Conservation (phyloP, 2,329 filamentous ascomycete genomes). For the Botryosphaeria dothidea region DNA sequence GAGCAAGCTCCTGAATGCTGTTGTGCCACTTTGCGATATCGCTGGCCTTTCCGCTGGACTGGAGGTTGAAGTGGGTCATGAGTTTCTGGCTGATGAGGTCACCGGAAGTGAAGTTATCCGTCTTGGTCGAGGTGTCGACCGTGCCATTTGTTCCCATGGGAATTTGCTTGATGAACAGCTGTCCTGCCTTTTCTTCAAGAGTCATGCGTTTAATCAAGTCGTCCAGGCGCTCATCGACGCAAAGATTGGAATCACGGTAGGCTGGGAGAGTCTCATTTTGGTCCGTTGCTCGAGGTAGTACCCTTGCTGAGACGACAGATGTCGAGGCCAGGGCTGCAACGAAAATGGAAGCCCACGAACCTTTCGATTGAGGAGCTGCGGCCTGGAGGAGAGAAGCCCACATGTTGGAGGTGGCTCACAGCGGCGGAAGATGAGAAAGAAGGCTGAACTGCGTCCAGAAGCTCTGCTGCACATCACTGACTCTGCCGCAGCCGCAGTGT, state of each 20-base stretch:
- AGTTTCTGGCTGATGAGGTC: slow-evolving; percentile 35
- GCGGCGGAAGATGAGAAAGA: background rate
- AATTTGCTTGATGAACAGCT: slow-evolving; percentile 48
- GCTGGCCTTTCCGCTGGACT: slow-evolving; percentile 40
- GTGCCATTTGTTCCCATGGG: slow-evolving; percentile 35
- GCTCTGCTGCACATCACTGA: background rate
- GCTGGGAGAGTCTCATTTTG: slow-evolving; percentile 25
- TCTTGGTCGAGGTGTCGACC: slow-evolving; percentile 27
- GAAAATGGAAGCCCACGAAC: background rate
- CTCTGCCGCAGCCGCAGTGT: too few relatives aligned
- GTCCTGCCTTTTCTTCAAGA: slow-evolving; percentile 51
- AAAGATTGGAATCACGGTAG: slow-evolving; percentile 40
- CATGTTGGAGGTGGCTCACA: background rate
- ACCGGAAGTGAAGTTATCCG: slow-evolving; percentile 25
- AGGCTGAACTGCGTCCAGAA: background rate
- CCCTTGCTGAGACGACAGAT: background rate
- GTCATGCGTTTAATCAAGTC: slow-evolving; percentile 51
- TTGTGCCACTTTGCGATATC: slow-evolving; percentile 48
- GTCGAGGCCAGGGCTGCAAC: background rate
- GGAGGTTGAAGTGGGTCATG: slow-evolving; percentile 51
- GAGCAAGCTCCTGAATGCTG: slow-evolving; percentile 43
- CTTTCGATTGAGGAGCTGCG: background rate
- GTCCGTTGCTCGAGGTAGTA: background rate
- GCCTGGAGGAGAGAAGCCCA: background rate
- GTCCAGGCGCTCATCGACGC: slow-evolving; percentile 49